Percentiles rank a stretch among this genome's conserved stretches.
Evolutionary conservation across 768 basidiomycete species (phyloP).

Genomic region (Panaeolus cyanescens): DNA sequence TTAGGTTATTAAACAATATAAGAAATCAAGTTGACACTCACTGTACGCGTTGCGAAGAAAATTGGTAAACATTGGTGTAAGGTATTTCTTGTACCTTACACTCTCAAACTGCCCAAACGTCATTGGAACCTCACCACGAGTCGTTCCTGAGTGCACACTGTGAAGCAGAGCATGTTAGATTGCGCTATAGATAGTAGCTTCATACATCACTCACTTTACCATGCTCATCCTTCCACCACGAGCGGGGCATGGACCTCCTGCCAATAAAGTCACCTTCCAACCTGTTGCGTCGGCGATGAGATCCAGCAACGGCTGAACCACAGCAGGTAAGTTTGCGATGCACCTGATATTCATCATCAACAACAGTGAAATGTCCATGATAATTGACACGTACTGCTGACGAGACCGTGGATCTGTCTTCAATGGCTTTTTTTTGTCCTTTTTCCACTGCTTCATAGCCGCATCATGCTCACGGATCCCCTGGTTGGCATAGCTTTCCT

Average conservation of each 20-base stretch:
- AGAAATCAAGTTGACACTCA: slow-evolving; percentile 6
- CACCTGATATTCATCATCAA: neutral
- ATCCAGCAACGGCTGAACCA: slow-evolving; percentile 10
- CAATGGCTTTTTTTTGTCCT: neutral
- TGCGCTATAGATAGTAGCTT: neutral
- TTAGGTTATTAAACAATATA: neutral
- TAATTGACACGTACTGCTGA: slow-evolving; percentile 7
- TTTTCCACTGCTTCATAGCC: neutral
- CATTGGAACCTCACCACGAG: slow-evolving; percentile 14
- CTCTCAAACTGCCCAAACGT: slow-evolving; percentile 13
- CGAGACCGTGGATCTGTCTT: slow-evolving; percentile 4
- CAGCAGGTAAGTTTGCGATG: neutral
- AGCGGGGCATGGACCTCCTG: slow-evolving; percentile 14
- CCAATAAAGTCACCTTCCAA: slow-evolving; percentile 11
- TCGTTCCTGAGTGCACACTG: slow-evolving; percentile 18
- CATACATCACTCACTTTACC: slow-evolving; percentile 4
- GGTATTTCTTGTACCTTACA: slow-evolving; percentile 5
- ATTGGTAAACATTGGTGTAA: slow-evolving; percentile 11
- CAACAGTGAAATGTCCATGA: neutral
- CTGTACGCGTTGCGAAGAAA: slow-evolving; percentile 14
- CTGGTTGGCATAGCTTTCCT: no score
- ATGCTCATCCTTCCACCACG: slow-evolving; percentile 9
- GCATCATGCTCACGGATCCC: neutral
- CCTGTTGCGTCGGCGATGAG: slow-evolving; percentile 6
- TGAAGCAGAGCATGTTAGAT: neutral